These are phyloP conservation scores for Anethum foeniculum DNA, from an alignment of 140 eudicot species.

Conservation along the genomic window DNA sequence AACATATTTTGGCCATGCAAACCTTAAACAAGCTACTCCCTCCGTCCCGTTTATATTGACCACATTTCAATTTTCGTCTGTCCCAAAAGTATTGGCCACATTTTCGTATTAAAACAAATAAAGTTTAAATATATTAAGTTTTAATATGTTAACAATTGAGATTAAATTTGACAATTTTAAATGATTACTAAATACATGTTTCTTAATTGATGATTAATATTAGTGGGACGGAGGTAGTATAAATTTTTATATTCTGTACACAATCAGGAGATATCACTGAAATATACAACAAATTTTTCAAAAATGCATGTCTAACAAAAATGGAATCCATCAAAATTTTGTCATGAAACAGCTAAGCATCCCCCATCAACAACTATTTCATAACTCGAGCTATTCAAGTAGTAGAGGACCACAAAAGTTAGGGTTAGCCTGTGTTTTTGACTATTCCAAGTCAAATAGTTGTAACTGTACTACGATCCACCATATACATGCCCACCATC, in stretches of 20 bases:
- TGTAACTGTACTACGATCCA: not conserved
- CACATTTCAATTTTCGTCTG: too few relatives aligned
- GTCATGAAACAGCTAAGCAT: not conserved
- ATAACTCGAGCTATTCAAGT: not conserved
- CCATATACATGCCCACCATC: not conserved
- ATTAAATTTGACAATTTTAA: too few relatives aligned
- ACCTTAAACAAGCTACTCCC: too few relatives aligned
- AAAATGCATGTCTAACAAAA: not conserved
- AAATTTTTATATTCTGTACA: not conserved
- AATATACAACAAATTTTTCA: not conserved
- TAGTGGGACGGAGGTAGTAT: too few relatives aligned
- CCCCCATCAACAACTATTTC: not conserved
- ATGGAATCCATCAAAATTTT: not conserved
- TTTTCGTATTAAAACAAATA: too few relatives aligned
- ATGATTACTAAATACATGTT: too few relatives aligned
- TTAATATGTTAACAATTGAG: too few relatives aligned
- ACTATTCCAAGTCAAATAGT: slow-evolving; percentile 1
- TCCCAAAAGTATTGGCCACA: too few relatives aligned
- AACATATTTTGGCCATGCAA: too few relatives aligned
- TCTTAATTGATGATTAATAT: too few relatives aligned
- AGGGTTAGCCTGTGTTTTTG: not conserved
- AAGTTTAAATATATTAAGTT: too few relatives aligned
- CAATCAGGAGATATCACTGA: not conserved
- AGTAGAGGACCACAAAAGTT: not conserved
- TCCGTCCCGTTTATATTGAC: too few relatives aligned